Percentiles rank a stretch among this genome's conserved stretches.
phyloP scores from a whole-genome alignment of 2,329 filamentous ascomycete genomes.

The Myrmaecium sp. region DNA sequence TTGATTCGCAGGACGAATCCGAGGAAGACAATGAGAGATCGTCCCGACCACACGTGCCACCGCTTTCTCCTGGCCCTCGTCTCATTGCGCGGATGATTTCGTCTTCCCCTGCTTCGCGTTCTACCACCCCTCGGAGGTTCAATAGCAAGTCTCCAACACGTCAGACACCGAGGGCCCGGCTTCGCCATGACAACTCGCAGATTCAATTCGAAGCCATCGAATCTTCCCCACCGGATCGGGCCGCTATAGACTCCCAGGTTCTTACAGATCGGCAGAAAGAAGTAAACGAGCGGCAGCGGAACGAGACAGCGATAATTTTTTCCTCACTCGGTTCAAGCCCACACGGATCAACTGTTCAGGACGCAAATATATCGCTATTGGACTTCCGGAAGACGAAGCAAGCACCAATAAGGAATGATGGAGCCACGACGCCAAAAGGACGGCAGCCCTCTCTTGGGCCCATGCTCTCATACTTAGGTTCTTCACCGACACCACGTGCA shows the following conservation, averaged over 20 bases:
- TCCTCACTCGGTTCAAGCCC: constrained; percentile 34
- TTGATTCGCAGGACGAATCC: no score
- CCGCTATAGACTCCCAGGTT: constrained; percentile 46
- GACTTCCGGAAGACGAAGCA: no score
- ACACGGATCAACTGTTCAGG: no score
- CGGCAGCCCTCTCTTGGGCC: constrained; percentile 13
- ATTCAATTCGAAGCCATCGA: constrained; percentile 57
- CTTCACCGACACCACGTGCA: constrained; percentile 18
- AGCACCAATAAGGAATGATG: no score
- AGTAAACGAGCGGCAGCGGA: constrained; percentile 52
- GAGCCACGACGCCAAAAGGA: constrained; percentile 10
- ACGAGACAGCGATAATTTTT: constrained; percentile 48
- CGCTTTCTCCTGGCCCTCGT: no score
- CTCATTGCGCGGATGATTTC: no score
- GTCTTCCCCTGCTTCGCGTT: no score
- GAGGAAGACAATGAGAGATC: no score
- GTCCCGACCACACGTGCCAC: no score
- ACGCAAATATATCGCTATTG: no score
- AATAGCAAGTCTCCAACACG: constrained; percentile 8
- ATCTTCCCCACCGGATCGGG: constrained; percentile 34
- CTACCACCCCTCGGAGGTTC: constrained; percentile 4
- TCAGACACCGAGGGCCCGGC: constrained; percentile 31
- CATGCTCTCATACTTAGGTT: constrained; percentile 19
- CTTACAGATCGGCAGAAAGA: constrained; percentile 69
- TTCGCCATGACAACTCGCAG: constrained; percentile 69